A percentile compares a stretch with the other conserved stretches of the same genome.
Evolutionary conservation across 306 rosid genomes (phyloP).

Genomic region (Sindora glabra): DNA sequence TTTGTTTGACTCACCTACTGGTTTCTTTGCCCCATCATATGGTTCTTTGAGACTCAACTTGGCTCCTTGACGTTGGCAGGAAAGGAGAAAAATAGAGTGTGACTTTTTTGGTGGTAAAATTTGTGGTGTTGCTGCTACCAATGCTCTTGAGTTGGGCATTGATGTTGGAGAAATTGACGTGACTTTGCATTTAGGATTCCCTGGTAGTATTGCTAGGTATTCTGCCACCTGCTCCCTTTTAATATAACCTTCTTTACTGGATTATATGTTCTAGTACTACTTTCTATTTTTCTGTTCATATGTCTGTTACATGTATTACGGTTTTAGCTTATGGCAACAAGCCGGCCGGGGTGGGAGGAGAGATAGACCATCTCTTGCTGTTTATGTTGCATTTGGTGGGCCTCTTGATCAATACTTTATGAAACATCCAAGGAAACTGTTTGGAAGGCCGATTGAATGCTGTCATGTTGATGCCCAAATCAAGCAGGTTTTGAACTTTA

Average conservation of each 20-base stretch:
- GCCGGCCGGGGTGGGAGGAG: conserved; percentile 98
- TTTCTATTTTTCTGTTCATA: background rate
- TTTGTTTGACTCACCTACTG: background rate
- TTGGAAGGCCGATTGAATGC: conserved; percentile 85
- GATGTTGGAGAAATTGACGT: conserved; percentile 94
- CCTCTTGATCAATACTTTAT: conserved; percentile 96
- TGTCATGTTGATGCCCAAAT: conserved; percentile 80
- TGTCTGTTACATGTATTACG: background rate
- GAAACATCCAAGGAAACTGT: conserved; percentile 70
- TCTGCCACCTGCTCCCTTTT: background rate
- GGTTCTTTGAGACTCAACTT: conserved; percentile 9
- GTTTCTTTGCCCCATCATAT: conserved; percentile 9
- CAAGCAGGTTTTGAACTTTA: conserved; percentile 56
- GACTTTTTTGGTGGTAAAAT: conserved; percentile 78
- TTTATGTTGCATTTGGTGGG: conserved; percentile 82
- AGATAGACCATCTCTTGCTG: conserved; percentile 76
- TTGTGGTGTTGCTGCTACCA: conserved; percentile 91
- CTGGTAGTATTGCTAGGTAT: conserved; percentile 92
- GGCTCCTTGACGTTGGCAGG: conserved; percentile 37
- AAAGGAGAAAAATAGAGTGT: conserved; percentile 83
- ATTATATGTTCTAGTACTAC: background rate
- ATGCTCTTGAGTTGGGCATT: conserved; percentile 98
- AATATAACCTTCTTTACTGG: conserved; percentile 10
- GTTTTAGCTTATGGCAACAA: conserved; percentile 88
- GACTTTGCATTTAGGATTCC: conserved; percentile 95